Evolutionary conservation across 2,329 filamentous ascomycete species (phyloP), one percentile per base, ranked within the genome.

Genomic region (Colletotrichum cuscutae): DNA sequence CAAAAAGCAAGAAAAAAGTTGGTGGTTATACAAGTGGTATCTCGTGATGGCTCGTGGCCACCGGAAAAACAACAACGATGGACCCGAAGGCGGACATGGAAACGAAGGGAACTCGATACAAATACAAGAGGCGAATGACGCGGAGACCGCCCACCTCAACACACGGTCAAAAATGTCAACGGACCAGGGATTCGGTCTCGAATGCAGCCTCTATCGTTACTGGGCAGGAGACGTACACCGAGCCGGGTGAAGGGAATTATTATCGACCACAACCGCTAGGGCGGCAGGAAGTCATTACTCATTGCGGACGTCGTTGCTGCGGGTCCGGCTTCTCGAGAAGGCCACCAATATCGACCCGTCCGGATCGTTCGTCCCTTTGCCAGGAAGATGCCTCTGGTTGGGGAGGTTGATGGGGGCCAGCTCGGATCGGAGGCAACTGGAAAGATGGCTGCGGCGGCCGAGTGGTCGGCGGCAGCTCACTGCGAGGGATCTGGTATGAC

Each of bases 311-410:
- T 74, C 75, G 79, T 60, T 76, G 79, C 49, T 75, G 84, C 65
- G 65, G 65, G 76, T 87, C 87, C 28, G 88, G 86, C 80, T 86
- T 89, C 75, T 90, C 90, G 77, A 93, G 89, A 77, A 90, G 84
- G 2, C 89, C 90, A 12, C 86, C 88, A 74, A 92, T 92, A 76
- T 90, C 89, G 61, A 92, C 87, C 19, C 90, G 86, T 49, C 84
- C 81, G 22, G 84, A 81, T 32, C 88, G 85, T 68, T 89, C 88
- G 69, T 89, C 87, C 56, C 86, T 84, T 22, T 54, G 62, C 67
- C 79, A 78, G 80, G 83, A 85, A 30, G 75, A 73, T 32, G 78
- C 77, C 30, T 77, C 75, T 24, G 76, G 62, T 54, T 73, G 79
- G 19, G 68, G 70, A 6, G 56, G 64, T 52, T 77, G 78, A 8